These are phyloP conservation scores for Aureobasidium sp. DNA, from an alignment of 2,329 filamentous ascomycete genomes.

Conservation along the genomic window DNA sequence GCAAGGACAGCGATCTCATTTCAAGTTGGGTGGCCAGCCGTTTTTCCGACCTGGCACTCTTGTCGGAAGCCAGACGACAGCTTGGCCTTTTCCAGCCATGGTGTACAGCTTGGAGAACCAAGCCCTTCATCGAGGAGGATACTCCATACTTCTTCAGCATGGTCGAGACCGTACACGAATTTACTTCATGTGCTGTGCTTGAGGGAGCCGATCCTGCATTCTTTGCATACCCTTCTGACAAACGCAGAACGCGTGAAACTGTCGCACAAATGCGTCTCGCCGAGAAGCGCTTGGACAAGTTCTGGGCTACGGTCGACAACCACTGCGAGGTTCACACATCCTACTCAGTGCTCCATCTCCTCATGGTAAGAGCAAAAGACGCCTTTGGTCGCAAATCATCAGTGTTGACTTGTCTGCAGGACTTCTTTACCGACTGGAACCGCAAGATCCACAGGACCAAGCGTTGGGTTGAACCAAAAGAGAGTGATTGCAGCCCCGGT, in stretches of 20 bases:
- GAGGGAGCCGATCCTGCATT: constrained; percentile 25
- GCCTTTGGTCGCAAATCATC: neutral
- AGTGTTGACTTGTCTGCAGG: neutral
- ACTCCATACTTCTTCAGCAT: neutral
- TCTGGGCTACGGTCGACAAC: constrained; percentile 33
- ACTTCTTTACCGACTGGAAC: constrained; percentile 9
- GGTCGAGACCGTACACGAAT: neutral
- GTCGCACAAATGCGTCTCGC: constrained; percentile 39
- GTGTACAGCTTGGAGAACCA: constrained; percentile 12
- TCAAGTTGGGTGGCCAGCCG: constrained; percentile 21
- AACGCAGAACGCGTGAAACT: constrained; percentile 41
- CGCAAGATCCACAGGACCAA: constrained; percentile 3
- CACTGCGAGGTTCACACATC: constrained; percentile 8
- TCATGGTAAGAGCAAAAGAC: neutral
- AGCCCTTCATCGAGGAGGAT: neutral
- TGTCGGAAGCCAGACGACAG: constrained; percentile 20
- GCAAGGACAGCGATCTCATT: constrained; percentile 20
- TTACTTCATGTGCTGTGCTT: neutral
- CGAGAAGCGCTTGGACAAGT: constrained; percentile 42
- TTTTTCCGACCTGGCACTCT: constrained; percentile 25
- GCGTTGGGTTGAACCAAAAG: constrained; percentile 2
- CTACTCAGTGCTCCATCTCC: neutral
- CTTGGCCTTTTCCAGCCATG: constrained; percentile 19
- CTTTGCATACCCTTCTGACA: constrained; percentile 45
- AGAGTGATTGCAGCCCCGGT: neutral